A percentile compares a stretch with the other conserved stretches of the same genome.
phyloP scores from a whole-genome alignment of 2,329 filamentous ascomycete species.

The Botrytis aclada region DNA sequence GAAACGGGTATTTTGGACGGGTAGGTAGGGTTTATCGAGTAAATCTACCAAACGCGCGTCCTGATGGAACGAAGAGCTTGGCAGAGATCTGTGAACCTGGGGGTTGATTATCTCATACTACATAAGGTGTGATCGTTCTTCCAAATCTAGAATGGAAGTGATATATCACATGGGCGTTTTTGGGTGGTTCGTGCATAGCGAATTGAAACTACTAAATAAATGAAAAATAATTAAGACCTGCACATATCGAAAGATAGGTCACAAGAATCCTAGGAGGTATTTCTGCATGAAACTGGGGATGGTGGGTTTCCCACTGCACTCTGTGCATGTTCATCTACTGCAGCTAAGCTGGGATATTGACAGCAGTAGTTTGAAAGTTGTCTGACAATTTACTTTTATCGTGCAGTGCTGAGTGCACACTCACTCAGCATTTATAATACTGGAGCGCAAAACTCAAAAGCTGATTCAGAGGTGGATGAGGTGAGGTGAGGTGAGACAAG shows the following conservation, averaged over 20 bases:
- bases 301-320: neutral
- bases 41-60: neutral
- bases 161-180: constrained; percentile 1
- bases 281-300: neutral
- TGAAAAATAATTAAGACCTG: neutral
- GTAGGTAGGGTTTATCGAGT: constrained; percentile 19
- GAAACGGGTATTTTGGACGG: constrained; percentile 83
- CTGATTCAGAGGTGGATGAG: too few species aligned
- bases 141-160: neutral
- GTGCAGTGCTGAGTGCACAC: neutral
- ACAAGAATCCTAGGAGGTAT: neutral
- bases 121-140: neutral
- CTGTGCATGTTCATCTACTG: neutral
- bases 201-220: neutral
- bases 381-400: neutral
- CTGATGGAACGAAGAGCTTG: neutral
- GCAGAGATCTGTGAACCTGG: neutral
- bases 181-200: constrained; percentile 7
- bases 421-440: neutral
- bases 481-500: neutral
- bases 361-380: neutral
- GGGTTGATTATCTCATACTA: neutral
- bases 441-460: neutral
- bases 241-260: neutral
- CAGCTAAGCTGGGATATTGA: neutral